Conservation (phyloP, 1,284 basidiomycete genomes). For the Trichosporon ovoides region DNA sequence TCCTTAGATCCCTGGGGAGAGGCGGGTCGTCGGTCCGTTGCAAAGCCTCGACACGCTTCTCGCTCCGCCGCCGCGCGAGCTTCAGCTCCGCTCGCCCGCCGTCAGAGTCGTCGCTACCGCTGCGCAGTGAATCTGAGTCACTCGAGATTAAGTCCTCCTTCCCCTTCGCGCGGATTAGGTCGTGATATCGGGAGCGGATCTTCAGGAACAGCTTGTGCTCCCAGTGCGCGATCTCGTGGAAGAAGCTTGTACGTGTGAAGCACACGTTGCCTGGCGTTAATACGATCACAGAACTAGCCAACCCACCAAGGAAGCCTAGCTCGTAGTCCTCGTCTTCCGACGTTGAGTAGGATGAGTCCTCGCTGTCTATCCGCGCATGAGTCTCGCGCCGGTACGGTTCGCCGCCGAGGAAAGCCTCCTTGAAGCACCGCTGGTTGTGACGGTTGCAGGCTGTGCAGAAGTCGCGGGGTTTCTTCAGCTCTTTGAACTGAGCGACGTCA, state of each 20-base stretch:
- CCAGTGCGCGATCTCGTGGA: conserved; percentile 44
- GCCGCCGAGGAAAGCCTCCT: not conserved
- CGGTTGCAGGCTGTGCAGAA: conserved; percentile 12
- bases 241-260: conserved; percentile 4
- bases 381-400: conserved; percentile 3
- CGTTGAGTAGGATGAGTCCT: not conserved
- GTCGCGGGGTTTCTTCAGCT: not conserved
- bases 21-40: conserved; percentile 10
- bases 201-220: conserved; percentile 31
- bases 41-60: conserved; percentile 19
- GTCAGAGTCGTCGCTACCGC: conserved; percentile 22
- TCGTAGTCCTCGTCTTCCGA: not conserved
- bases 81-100: conserved; percentile 19
- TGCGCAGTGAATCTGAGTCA: not conserved
- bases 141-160: not conserved
- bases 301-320: not conserved
- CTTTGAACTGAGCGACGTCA: not conserved
- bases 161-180: conserved; percentile 28
- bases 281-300: too few species aligned
- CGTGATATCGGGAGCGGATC: conserved; percentile 26
- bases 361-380: not conserved
- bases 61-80: conserved; percentile 5
- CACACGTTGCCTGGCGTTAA: not conserved
- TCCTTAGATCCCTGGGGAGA: conserved; percentile 34
- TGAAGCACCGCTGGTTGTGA: conserved; percentile 3